phyloP scores from a whole-genome alignment of 2,329 filamentous ascomycete genomes.

The Arthrobotrys entomopaga region DNA sequence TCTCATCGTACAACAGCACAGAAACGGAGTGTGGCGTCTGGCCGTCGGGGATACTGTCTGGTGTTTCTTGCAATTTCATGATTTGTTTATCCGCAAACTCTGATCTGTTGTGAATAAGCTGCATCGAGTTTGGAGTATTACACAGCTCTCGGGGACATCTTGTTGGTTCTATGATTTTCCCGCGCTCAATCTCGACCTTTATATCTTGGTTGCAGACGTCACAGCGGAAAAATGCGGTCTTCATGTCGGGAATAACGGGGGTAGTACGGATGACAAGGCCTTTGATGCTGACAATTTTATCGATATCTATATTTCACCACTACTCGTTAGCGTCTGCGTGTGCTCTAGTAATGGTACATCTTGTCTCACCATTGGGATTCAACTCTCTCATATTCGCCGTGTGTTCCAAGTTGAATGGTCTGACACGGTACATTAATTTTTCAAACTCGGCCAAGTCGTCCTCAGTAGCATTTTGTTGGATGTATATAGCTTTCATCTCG shows the following conservation, averaged over 20 bases:
- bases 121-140: conserved; percentile 91
- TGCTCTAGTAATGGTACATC: neutral
- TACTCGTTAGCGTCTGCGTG: conserved; percentile 58
- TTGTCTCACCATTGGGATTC: conserved; percentile 77
- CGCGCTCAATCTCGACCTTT: conserved; percentile 89
- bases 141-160: conserved; percentile 82
- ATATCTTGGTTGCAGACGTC: conserved; percentile 91
- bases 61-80: conserved; percentile 97
- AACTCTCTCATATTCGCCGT: conserved; percentile 92
- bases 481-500: conserved; percentile 87
- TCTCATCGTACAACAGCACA: conserved; percentile 93
- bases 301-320: conserved; percentile 75
- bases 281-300: conserved; percentile 93
- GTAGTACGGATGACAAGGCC: conserved; percentile 95
- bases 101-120: conserved; percentile 96
- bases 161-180: conserved; percentile 94
- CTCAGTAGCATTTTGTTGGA: conserved; percentile 66
- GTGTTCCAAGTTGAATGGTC: conserved; percentile 87
- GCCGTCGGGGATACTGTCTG: conserved; percentile 90
- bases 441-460: conserved; percentile 75
- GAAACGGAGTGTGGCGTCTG: conserved; percentile 98
- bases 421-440: conserved; percentile 81
- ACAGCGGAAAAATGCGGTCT: conserved; percentile 92
- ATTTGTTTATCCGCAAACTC: conserved; percentile 97
- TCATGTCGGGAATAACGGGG: conserved; percentile 98